Conservation (phyloP, 768 basidiomycete genomes). For the Trametes meyenii region DNA sequence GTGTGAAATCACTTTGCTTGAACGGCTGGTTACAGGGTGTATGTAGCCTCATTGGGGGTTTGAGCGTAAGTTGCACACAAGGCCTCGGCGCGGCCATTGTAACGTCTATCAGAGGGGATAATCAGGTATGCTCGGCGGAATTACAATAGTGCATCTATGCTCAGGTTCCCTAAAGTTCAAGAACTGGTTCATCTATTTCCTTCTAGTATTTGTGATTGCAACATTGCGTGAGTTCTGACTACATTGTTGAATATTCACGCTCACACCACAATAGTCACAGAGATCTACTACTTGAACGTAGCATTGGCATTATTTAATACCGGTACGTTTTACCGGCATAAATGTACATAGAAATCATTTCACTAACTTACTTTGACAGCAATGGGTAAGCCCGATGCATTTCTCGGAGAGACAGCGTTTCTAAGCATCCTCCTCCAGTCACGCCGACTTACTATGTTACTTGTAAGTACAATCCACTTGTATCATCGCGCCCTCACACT, state of each 20-base stretch:
- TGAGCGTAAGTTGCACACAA: constrained; percentile 88
- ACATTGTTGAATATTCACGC: not conserved
- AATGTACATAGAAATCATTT: not conserved
- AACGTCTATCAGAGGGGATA: constrained; percentile 66
- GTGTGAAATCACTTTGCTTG: not conserved
- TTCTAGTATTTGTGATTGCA: constrained; percentile 74
- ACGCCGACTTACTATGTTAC: constrained; percentile 84
- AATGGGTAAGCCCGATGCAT: constrained; percentile 52
- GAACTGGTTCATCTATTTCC: constrained; percentile 86
- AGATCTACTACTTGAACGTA: constrained; percentile 92
- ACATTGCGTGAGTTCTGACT: constrained; percentile 61
- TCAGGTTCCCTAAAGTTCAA: constrained; percentile 61
- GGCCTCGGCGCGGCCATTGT: constrained; percentile 90
- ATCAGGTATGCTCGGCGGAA: constrained; percentile 54
- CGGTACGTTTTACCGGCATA: constrained; percentile 43
- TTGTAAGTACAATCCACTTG: constrained; percentile 46
- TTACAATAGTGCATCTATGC: not conserved
- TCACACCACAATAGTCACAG: constrained; percentile 53
- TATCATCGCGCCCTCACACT: too few relatives aligned
- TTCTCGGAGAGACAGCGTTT: not conserved
- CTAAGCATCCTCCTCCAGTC: constrained; percentile 43
- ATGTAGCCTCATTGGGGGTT: constrained; percentile 92
- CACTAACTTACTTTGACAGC: constrained; percentile 39
- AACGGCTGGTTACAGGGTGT: constrained; percentile 45
- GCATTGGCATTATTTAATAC: constrained; percentile 92